These are phyloP conservation scores for Amanita phalloides DNA, from an alignment of 768 basidiomycete genomes.

Conservation along the genomic window DNA sequence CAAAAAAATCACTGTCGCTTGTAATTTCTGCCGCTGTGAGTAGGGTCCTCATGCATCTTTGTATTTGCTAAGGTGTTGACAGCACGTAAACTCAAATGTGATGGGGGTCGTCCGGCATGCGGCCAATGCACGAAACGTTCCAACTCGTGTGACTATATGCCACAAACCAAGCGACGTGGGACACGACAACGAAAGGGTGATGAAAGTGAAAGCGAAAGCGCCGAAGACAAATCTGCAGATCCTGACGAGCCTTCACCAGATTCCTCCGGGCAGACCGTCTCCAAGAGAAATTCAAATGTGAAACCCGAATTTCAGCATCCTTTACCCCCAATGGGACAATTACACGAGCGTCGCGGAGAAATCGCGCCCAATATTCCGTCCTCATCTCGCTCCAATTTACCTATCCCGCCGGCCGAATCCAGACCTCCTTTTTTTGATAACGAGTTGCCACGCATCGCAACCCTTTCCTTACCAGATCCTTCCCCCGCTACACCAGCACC, in stretches of 20 bases:
- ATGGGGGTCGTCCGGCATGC: slow-evolving; percentile 77
- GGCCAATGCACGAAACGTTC: slow-evolving; percentile 72
- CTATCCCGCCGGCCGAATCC: slow-evolving; percentile 18
- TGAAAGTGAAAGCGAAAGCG: slow-evolving; percentile 62
- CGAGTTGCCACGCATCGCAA: slow-evolving; percentile 64
- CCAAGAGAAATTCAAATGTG: slow-evolving; percentile 39
- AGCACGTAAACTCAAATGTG: slow-evolving; percentile 87
- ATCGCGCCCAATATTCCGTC: slow-evolving; percentile 27
- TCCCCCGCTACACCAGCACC: slow-evolving; percentile 44
- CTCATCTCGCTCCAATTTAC: slow-evolving; percentile 24
- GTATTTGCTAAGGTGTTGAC: slow-evolving; percentile 11
- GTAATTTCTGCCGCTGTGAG: slow-evolving; percentile 87
- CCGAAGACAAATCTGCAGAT: slow-evolving; percentile 46
- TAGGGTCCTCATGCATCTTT: slow-evolving; percentile 10
- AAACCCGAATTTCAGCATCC: slow-evolving; percentile 27
- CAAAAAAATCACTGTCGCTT: slow-evolving; percentile 84
- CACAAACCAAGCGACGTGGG: slow-evolving; percentile 64
- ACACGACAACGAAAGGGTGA: slow-evolving; percentile 47
- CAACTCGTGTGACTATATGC: slow-evolving; percentile 74
- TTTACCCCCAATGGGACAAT: slow-evolving; percentile 27
- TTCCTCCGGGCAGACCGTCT: slow-evolving; percentile 32
- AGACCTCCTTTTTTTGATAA: slow-evolving; percentile 45
- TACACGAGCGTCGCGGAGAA: slow-evolving; percentile 36
- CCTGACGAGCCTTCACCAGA: slow-evolving; percentile 45
- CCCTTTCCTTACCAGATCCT: slow-evolving; percentile 47